Evolutionary conservation across 345 rosid genomes (phyloP).

Genomic region (Gossypium thurberi): DNA sequence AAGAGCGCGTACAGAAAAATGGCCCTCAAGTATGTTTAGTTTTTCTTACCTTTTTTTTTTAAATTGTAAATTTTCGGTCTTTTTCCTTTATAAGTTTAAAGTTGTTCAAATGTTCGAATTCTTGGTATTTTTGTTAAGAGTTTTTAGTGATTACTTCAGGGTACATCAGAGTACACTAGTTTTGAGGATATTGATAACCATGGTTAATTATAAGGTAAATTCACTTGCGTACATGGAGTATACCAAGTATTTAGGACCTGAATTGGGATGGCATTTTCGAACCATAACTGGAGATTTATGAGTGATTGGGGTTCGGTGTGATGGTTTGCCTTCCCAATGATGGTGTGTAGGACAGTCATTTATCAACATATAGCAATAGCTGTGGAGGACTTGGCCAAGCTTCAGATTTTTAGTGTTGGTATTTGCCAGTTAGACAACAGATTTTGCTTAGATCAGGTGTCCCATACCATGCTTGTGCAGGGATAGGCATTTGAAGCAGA

Average conservation of each 20-base stretch:
- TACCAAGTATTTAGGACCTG: neutral
- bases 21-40: slow-evolving; percentile 73
- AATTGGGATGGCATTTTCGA: neutral
- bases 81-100: neutral
- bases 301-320: neutral
- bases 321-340: neutral
- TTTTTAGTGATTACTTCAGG: neutral
- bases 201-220: neutral
- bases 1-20: slow-evolving; percentile 82
- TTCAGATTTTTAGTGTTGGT: neutral
- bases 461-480: too few relatives aligned
- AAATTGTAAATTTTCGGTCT: too few relatives aligned
- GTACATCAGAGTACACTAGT: neutral
- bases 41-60: neutral
- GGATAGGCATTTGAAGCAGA: neutral
- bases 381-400: neutral
- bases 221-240: neutral
- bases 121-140: neutral
- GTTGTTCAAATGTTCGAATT: neutral
- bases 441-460: neutral
- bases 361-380: neutral
- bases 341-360: neutral
- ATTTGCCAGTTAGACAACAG: neutral
- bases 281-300: neutral
- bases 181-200: neutral